phyloP scores from a whole-genome alignment of 2,329 filamentous ascomycete genomes.

The Neofusicoccum ribis region DNA sequence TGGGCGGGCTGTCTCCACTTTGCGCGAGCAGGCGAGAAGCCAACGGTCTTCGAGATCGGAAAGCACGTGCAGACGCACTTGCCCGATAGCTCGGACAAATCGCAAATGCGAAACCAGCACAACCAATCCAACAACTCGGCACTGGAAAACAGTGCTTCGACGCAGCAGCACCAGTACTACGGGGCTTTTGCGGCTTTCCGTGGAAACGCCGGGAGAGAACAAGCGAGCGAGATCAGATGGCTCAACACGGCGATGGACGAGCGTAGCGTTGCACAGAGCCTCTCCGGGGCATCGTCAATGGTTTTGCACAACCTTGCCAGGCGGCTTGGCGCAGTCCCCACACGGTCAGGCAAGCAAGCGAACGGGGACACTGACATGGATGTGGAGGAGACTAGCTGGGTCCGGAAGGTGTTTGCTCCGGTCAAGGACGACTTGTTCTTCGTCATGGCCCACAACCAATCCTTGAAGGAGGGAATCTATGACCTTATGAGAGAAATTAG shows the following conservation, averaged over 20 bases:
- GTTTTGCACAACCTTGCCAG: slow-evolving; percentile 76
- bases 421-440: slow-evolving; percentile 66
- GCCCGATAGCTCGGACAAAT: slow-evolving; percentile 45
- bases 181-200: neutral
- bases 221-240: slow-evolving; percentile 34
- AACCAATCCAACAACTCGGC: slow-evolving; percentile 55
- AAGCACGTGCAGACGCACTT: slow-evolving; percentile 71
- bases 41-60: slow-evolving; percentile 51
- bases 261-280: slow-evolving; percentile 64
- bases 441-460: slow-evolving; percentile 66
- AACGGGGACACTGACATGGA: slow-evolving; percentile 54
- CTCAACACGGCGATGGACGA: slow-evolving; percentile 53
- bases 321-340: slow-evolving; percentile 33
- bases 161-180: neutral
- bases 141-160: neutral
- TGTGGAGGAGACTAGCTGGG: slow-evolving; percentile 58
- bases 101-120: slow-evolving; percentile 43
- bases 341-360: neutral
- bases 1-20: slow-evolving; percentile 69
- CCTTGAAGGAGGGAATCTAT: slow-evolving; percentile 40
- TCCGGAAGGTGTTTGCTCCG: slow-evolving; percentile 67
- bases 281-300: slow-evolving; percentile 75
- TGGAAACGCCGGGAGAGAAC: slow-evolving; percentile 24
- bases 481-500: slow-evolving; percentile 34
- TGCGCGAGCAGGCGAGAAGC: slow-evolving; percentile 32